A percentile compares a stretch with the other conserved stretches of the same genome.
Evolutionary conservation across 2,329 filamentous ascomycete genomes (phyloP).

Genomic region (Scleromitrula shiraiana): DNA sequence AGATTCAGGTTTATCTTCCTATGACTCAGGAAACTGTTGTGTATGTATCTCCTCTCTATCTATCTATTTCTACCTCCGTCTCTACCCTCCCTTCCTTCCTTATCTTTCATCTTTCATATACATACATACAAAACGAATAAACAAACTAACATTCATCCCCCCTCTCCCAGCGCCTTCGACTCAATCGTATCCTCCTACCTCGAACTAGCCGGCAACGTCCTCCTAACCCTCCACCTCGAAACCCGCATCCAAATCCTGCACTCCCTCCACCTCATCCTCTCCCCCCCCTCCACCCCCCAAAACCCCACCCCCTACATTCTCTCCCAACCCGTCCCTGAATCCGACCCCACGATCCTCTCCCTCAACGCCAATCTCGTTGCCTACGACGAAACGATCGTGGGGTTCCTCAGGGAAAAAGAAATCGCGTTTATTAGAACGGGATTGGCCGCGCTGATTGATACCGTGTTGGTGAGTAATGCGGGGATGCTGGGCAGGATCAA

Average conservation of each 20-base stretch:
- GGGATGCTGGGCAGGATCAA: conserved; percentile 76
- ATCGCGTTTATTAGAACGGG: conserved; percentile 68
- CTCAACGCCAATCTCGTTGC: conserved; percentile 79
- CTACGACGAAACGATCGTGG: conserved; percentile 75
- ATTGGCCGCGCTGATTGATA: conserved; percentile 70
- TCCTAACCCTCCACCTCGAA: conserved; percentile 83
- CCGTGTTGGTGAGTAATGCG: conserved; percentile 66
- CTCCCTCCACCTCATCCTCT: conserved; percentile 60
- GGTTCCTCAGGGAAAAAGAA: conserved; percentile 64
- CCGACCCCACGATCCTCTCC: conserved; percentile 70
- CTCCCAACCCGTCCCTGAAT: conserved; percentile 67
- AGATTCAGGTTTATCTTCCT: conserved; percentile 69
- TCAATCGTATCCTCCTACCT: conserved; percentile 76
- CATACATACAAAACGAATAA: too few relatives aligned
- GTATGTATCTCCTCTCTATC: too few relatives aligned
- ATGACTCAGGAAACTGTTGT: conserved; percentile 78
- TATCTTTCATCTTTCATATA: too few relatives aligned
- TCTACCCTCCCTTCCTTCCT: too few relatives aligned
- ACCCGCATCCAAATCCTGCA: conserved; percentile 78
- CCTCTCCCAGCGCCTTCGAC: conserved; percentile 63
- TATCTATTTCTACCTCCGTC: too few relatives aligned
- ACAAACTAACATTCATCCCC: neutral
- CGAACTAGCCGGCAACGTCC: conserved; percentile 67
- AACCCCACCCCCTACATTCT: conserved; percentile 49
- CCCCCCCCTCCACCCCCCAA: conserved; percentile 42